Evolutionary conservation across 306 rosid species (phyloP).

Genomic region (Pachyrhizus erosus): DNA sequence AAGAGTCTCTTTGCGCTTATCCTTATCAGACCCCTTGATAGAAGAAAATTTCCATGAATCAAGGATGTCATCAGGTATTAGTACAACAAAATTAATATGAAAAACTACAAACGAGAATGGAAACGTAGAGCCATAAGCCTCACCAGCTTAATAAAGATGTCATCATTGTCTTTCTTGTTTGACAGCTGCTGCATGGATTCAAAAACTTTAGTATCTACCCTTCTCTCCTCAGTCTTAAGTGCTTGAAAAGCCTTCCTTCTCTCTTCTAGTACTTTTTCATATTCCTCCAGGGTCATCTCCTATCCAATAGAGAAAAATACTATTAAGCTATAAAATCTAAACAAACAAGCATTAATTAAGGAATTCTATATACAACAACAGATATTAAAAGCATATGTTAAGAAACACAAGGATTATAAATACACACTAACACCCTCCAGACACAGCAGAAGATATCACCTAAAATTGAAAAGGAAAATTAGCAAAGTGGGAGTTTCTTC

Average conservation of each 20-base stretch:
- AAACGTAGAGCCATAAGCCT: constrained; percentile 2
- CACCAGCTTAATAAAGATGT: constrained; percentile 76
- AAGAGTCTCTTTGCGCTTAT: constrained; percentile 70
- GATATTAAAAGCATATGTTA: neutral
- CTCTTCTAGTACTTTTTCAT: constrained; percentile 78
- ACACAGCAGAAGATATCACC: neutral
- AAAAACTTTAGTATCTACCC: constrained; percentile 69
- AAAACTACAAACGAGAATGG: neutral
- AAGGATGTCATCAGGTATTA: neutral
- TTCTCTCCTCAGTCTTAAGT: constrained; percentile 67
- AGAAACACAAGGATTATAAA: neutral
- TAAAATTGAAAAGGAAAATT: neutral
- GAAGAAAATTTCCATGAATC: neutral
- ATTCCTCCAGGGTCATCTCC: constrained; percentile 89
- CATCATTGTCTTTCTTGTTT: constrained; percentile 64
- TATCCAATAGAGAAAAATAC: constrained; percentile 1
- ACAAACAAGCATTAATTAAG: neutral
- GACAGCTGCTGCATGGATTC: constrained; percentile 80
- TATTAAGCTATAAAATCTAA: neutral
- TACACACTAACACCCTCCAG: neutral
- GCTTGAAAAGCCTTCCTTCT: constrained; percentile 69
- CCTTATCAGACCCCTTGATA: constrained; percentile 76
- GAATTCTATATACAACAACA: neutral
- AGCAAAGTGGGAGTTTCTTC: neutral
- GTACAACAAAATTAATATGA: neutral